Base-by-base conservation (phyloP, 108 stramenopile genomes). In the Nitzschia inconspicua region DNA sequence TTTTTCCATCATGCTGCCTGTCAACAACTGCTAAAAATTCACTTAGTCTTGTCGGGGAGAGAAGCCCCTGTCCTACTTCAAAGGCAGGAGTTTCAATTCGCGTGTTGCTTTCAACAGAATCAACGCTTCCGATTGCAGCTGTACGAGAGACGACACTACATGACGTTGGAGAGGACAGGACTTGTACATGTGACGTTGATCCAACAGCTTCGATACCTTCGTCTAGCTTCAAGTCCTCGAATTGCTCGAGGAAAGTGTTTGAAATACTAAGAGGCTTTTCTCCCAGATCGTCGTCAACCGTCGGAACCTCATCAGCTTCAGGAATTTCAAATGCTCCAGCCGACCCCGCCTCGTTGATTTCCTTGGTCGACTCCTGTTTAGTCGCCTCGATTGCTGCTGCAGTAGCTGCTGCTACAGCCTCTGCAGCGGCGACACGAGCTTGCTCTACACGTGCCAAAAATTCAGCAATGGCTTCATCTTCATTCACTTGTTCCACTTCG, bases 211-310 rank as follows among this genome's bases (percentile, higher is more conserved):
- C n/a, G n/a, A n/a, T n/a, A n/a, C n/a, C n/a, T n/a, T 37, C 36
- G 36, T 11, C 36, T 37, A 35, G 19, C 30, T 29, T n/a, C 28
- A 51, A 31, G 1, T 27, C 50, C 34, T 51, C 50, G 50, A 51
- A 51, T 51, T 51, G 50, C 14, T 31, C 30, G 13, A 51, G 50
- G 29, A 51, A 51, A 29, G 50, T 14, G 34, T 51, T 51, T 28
- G 25, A 29, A 25, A 32, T 13, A 19, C 34, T 14, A n/a, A n/a
- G n/a, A 14, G 37, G n/a, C 14, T 39, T 14, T 11, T 39, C 37
- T 14, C 14, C 37, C 37, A 14, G 0, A 14, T 14, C 37, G 37
- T 14, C 37, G 11, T 39, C 37, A 39, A 39, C 14, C 37, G 0
- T 39, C 11, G 1, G 37, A 14, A 39, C 11, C n/a, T 14, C n/a